Evolutionary conservation across 805 yeast species (phyloP).

Genomic region (Schwanniomyces pseudopolymorphus): DNA sequence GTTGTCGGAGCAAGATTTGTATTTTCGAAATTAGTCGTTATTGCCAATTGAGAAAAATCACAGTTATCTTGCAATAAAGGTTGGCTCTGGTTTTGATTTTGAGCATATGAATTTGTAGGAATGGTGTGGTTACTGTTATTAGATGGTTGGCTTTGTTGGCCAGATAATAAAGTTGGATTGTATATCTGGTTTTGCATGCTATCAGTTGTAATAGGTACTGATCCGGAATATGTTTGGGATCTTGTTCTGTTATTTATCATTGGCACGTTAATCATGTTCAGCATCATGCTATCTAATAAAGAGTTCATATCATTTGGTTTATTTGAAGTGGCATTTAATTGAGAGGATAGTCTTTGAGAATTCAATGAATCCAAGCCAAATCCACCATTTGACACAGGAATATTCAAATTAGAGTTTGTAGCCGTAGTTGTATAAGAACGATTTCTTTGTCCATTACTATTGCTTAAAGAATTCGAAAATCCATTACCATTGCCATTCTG

Average conservation of each 20-base stretch:
- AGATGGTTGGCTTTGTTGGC: slow-evolving; percentile 8
- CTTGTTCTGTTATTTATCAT: slow-evolving; percentile 25
- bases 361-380: slow-evolving; percentile 12
- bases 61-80: slow-evolving; percentile 52
- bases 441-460: slow-evolving; percentile 26
- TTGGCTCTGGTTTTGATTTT: slow-evolving; percentile 8
- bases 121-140: slow-evolving; percentile 1
- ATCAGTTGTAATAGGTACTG: slow-evolving; percentile 23
- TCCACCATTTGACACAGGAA: slow-evolving; percentile 10
- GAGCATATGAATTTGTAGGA: not conserved
- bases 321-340: slow-evolving; percentile 17
- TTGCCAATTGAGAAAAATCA: slow-evolving; percentile 55
- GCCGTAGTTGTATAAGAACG: slow-evolving; percentile 56
- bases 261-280: slow-evolving; percentile 16
- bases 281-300: slow-evolving; percentile 32
- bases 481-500: slow-evolving; percentile 14
- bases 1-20: slow-evolving; percentile 73
- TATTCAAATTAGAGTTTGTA: slow-evolving; percentile 20
- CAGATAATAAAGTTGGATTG: slow-evolving; percentile 3
- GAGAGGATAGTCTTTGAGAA: slow-evolving; percentile 19
- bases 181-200: not conserved
- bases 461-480: slow-evolving; percentile 6
- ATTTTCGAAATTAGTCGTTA: slow-evolving; percentile 73
- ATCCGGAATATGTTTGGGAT: slow-evolving; percentile 43
- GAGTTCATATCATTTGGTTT: slow-evolving; percentile 26